Conservation (phyloP, 1,284 basidiomycete genomes). For the Fistulinella cinereoalba region DNA sequence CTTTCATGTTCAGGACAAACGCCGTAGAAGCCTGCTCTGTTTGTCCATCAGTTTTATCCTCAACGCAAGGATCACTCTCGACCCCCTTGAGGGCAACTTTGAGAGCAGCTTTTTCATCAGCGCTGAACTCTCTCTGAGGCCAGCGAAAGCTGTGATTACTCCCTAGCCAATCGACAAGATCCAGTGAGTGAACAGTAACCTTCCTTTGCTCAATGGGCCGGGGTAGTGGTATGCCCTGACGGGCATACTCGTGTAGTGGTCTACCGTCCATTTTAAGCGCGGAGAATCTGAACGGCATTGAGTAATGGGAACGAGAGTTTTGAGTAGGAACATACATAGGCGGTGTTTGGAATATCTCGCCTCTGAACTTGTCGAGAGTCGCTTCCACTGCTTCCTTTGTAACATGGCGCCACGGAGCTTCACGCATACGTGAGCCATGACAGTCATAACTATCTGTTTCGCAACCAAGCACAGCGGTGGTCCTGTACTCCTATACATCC, state of each 20-base stretch:
- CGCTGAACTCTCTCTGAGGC: conserved; percentile 69
- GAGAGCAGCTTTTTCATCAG: conserved; percentile 70
- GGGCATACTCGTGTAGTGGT: conserved; percentile 94
- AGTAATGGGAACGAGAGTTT: conserved; percentile 8
- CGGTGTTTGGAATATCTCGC: conserved; percentile 86
- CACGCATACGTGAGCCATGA: conserved; percentile 74
- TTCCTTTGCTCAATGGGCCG: conserved; percentile 89
- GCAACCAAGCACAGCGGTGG: conserved; percentile 89
- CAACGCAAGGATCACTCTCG: conserved; percentile 29
- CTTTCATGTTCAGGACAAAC: conserved; percentile 89
- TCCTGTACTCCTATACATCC: conserved; percentile 76
- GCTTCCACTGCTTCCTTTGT: conserved; percentile 74
- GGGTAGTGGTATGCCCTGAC: conserved; percentile 86
- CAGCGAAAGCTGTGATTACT: conserved; percentile 62
- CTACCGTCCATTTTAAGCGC: conserved; percentile 98
- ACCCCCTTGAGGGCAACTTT: conserved; percentile 57
- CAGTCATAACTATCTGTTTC: conserved; percentile 96
- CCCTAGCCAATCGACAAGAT: conserved; percentile 70
- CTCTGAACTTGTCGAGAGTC: conserved; percentile 76
- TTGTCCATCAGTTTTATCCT: conserved; percentile 34
- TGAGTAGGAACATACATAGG: conserved; percentile 68
- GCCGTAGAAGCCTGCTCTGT: conserved; percentile 59
- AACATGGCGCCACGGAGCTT: conserved; percentile 82
- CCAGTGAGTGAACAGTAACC: conserved; percentile 79
- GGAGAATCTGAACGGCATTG: conserved; percentile 70